phyloP scores from a whole-genome alignment of 2,329 filamentous ascomycete species.

The Colletotrichum truncatum region DNA sequence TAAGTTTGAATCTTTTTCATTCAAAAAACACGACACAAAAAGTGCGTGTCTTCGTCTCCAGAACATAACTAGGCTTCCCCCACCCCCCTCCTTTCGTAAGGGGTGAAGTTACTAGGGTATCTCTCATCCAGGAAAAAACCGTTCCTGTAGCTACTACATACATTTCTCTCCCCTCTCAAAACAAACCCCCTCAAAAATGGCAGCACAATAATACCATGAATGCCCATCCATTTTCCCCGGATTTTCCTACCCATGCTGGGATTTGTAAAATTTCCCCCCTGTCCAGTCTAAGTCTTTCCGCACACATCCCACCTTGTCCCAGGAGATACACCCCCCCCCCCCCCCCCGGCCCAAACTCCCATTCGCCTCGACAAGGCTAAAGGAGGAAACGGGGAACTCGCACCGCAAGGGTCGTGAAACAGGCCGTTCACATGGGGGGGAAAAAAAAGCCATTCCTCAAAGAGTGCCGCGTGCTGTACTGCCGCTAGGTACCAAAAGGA shows the following conservation, averaged over 20 bases:
- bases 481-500: neutral
- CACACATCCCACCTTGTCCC: neutral
- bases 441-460: neutral
- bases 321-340: neutral
- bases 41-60: neutral
- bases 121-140: slow-evolving; percentile 27
- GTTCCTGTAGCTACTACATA: slow-evolving; percentile 12
- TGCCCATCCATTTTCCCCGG: neutral
- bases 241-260: too few species aligned
- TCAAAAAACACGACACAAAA: neutral
- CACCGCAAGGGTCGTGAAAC: too few species aligned
- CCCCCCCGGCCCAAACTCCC: too few species aligned
- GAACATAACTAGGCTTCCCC: slow-evolving; percentile 13
- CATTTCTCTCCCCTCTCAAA: slow-evolving; percentile 9
- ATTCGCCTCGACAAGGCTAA: too few species aligned
- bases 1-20: slow-evolving; percentile 14
- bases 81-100: too few species aligned
- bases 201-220: neutral
- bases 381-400: too few species aligned
- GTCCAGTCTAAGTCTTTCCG: slow-evolving; percentile 1
- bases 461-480: slow-evolving; percentile 13
- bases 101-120: slow-evolving; percentile 25
- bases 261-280: too few species aligned
- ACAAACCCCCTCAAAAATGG: too few species aligned
- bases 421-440: neutral